Conservation (phyloP, 2,329 filamentous ascomycete species). For the Ophiostoma populinum region DNA sequence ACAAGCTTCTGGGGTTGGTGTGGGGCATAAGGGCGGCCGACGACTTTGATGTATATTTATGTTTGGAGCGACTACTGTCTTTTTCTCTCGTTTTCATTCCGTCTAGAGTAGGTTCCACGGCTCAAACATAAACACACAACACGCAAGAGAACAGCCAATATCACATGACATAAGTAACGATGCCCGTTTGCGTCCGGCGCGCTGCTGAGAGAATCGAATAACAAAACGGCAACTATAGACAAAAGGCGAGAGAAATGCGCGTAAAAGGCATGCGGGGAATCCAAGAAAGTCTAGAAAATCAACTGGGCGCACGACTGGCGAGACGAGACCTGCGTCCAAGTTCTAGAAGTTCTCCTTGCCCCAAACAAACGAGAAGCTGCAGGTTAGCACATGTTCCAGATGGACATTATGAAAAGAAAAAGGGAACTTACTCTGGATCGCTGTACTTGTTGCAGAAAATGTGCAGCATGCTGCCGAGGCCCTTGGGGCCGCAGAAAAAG, state of each 20-base stretch:
- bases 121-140: conserved; percentile 4
- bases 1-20: background rate
- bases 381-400: background rate
- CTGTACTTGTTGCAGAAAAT: conserved; percentile 81
- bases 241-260: background rate
- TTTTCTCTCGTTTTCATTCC: too few species aligned
- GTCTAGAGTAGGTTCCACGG: too few species aligned
- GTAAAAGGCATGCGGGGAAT: conserved; percentile 6
- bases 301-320: background rate
- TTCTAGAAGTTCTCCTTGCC: conserved; percentile 54
- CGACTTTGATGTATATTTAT: conserved; percentile 1
- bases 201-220: conserved; percentile 4
- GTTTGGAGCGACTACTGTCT: too few species aligned
- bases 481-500: conserved; percentile 77
- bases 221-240: conserved; percentile 6
- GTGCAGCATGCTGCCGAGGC: conserved; percentile 57
- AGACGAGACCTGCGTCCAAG: conserved; percentile 2
- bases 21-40: background rate
- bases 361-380: conserved; percentile 47
- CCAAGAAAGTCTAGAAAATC: conserved; percentile 8
- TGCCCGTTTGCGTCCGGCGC: conserved; percentile 10
- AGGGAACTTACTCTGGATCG: conserved; percentile 60
- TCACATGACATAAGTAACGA: background rate
- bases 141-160: too few species aligned
- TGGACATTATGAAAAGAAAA: background rate